A percentile compares a stretch with the other conserved stretches of the same genome.
phyloP scores from a whole-genome alignment of 2,329 filamentous ascomycete genomes.

The Pseudogymnoascus sp. region DNA sequence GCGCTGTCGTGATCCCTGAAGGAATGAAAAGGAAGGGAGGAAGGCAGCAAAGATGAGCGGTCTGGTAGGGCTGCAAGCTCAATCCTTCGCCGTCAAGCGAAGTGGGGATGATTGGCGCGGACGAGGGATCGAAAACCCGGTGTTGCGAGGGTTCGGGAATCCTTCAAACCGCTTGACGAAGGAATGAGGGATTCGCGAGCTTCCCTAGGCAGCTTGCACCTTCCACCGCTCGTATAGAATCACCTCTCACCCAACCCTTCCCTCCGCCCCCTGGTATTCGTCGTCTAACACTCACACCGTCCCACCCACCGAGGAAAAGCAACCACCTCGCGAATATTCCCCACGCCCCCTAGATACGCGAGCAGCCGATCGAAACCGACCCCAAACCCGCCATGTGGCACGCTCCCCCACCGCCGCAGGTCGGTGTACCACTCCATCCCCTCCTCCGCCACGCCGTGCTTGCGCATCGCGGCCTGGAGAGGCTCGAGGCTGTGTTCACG shows the following conservation, averaged over 20 bases:
- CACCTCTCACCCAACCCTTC: not conserved
- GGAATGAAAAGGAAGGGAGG: not conserved
- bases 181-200: not conserved
- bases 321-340: slow-evolving; percentile 59
- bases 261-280: no score
- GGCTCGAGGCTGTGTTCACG: slow-evolving; percentile 56
- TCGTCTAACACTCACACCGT: slow-evolving; percentile 30
- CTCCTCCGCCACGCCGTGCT: slow-evolving; percentile 42
- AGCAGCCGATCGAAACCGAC: slow-evolving; percentile 62
- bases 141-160: not conserved
- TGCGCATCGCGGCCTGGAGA: slow-evolving; percentile 50
- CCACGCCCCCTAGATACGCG: slow-evolving; percentile 55
- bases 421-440: slow-evolving; percentile 62
- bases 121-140: not conserved
- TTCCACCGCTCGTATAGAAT: not conserved
- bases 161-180: not conserved
- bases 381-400: slow-evolving; percentile 65
- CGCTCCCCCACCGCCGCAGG: slow-evolving; percentile 58
- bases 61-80: not conserved
- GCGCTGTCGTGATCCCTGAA: not conserved
- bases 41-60: not conserved
- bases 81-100: not conserved
- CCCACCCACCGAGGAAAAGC: slow-evolving; percentile 53
- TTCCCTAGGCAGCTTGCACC: not conserved
- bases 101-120: not conserved